Conservation (phyloP, 352 stramenopile genomes). For the Vaucheria bursata region DNA sequence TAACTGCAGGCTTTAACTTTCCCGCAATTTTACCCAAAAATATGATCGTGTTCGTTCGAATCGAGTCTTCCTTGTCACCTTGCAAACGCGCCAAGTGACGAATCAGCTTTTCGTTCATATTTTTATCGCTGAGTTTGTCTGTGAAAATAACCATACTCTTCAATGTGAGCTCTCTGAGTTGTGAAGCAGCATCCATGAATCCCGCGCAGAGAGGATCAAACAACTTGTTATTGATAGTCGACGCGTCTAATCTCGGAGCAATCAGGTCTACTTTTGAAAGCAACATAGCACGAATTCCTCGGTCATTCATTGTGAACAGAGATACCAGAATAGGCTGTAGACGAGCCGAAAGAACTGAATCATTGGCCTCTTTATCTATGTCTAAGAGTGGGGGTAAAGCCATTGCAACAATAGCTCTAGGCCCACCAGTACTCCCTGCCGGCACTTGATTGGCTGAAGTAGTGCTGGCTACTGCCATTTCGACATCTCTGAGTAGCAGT, state of each 20-base stretch:
- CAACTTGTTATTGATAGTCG: constrained; percentile 73
- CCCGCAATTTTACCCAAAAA: constrained; percentile 74
- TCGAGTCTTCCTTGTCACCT: constrained; percentile 73
- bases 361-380: constrained; percentile 55
- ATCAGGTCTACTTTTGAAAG: constrained; percentile 81
- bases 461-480: constrained; percentile 10
- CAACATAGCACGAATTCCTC: constrained; percentile 72
- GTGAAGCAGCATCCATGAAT: constrained; percentile 72
- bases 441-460: constrained; percentile 10
- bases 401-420: constrained; percentile 13
- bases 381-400: constrained; percentile 25
- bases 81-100: constrained; percentile 80
- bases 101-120: constrained; percentile 80
- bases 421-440: neutral
- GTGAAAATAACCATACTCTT: constrained; percentile 80
- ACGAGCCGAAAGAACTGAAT: constrained; percentile 61
- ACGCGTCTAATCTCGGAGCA: constrained; percentile 70
- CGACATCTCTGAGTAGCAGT: constrained; percentile 32
- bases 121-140: constrained; percentile 73
- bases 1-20: constrained; percentile 70
- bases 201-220: constrained; percentile 80
- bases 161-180: constrained; percentile 76
- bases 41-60: constrained; percentile 82
- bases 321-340: constrained; percentile 74
- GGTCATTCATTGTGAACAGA: constrained; percentile 79